Evolutionary conservation across 805 yeast species (phyloP), one percentile per base, ranked within the genome.

Genomic region (Ogataea allantospora): DNA sequence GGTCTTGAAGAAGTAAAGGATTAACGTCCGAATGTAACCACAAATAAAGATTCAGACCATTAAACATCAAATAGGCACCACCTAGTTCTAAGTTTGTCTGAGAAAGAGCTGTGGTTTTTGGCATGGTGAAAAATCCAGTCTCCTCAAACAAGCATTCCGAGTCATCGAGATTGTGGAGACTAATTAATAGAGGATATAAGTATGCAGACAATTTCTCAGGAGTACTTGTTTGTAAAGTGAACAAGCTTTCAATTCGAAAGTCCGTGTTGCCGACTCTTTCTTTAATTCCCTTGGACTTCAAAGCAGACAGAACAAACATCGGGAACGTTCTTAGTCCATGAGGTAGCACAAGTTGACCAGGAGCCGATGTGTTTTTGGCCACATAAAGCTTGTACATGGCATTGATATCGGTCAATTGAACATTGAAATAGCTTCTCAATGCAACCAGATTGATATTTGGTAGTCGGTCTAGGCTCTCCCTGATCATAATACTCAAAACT

Each of bases 171-270:
- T 75, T 70, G 57, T 88, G 95, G 17, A 91, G 59, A 26, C 84
- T 85, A 21, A 84, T 69, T 39, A 91, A 66, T 8, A 83, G 78
- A 1, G 99, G 98, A 54, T 89, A 93, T 25, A 93, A 67, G 44
- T 77, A 79, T 42, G 73, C 74, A 15, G 79, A 65, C 14, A 89
- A 65, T 34, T 70, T 70, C 15, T 75, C 78, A 11, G 82, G 57
- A 3, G 83, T 73, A 57, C 75, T 66, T 6, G 71, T 63, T 48
- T 73, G 66, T 55, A 87, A 64, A 30, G 67, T 62, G 43, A 67
- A 70, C 34, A 73, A 65, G 33, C 75, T 75, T 41, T 70, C 71
- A 8, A 86, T 69, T 40, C 95, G 73, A 2, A 74, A 55, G 57
- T 93, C 96, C 19, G 83, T 77, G 22, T 72, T 60, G 8, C 71